Evolutionary conservation across 148 eudicot species (phyloP), one percentile per base, ranked within the genome.

Genomic region (Rhododendron williamsianum): DNA sequence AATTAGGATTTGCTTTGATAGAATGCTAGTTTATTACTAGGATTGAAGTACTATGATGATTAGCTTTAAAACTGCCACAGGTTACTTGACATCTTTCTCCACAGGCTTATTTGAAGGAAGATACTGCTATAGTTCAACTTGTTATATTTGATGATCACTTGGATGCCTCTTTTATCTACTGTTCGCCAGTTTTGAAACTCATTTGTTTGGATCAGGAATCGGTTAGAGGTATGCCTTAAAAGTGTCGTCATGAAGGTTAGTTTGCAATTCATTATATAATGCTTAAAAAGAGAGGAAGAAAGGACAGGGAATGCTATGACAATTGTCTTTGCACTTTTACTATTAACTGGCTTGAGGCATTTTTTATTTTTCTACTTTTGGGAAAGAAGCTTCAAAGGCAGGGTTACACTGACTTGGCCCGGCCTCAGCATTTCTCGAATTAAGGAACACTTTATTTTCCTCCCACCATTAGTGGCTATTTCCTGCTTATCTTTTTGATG

Each of bases 201-300:
- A 89, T 91, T 92, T 94, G 88, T 95, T 94, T 96, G 98, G 98
- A 94, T 93, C 98, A 94, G 93, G 96, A 94, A 86, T 91, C 91
- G 51, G 91, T 92, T 93, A 93, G 99, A 96, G 98, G 99, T 96
- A 95, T 96, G 98, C 99, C 93, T 91, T 91, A 89, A 90, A 93
- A 91, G 93, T 89, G 86, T 87, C 88, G 82, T 85, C 87, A 79
- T 90, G 91, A 89, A 93, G 95, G 95, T 94, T 85, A 92, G 94
- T 92, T 87, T 90, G 90, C 86, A 83, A 85, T 81, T 89, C 88
- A 88, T 86, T 87, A 87, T 81, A 35, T 33, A 67, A 76, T 10
- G 74, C 81, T 48, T 80, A 76, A 72, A 9, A 81, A 80, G 52
- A 82, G 45, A 86, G 49, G 65, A 74, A 54, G 87, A 60, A 69